phyloP scores from a whole-genome alignment of 768 basidiomycete species.

The Collybiopsis confluens region DNA sequence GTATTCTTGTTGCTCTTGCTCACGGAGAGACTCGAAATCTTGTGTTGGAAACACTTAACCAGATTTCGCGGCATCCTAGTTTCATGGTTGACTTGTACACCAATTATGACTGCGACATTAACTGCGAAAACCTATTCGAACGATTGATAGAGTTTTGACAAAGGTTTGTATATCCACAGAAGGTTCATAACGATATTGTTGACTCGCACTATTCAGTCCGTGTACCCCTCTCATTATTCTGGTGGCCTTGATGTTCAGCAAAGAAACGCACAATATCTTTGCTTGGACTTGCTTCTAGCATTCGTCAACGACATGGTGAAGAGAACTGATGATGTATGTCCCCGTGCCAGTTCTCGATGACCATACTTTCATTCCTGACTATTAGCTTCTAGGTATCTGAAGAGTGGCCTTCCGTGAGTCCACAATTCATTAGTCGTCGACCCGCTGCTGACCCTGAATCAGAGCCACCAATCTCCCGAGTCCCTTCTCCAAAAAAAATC shows the following conservation, averaged over 20 bases:
- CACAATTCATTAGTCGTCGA: constrained; percentile 4
- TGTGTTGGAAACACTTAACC: constrained; percentile 81
- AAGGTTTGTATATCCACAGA: constrained; percentile 46
- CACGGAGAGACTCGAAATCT: constrained; percentile 85
- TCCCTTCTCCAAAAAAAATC: constrained; percentile 68
- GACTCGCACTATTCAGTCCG: constrained; percentile 47
- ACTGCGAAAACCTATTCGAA: constrained; percentile 95
- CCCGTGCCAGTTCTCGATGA: constrained; percentile 13
- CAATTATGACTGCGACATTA: constrained; percentile 96
- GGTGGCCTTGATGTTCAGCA: constrained; percentile 60
- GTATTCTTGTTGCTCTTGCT: constrained; percentile 67
- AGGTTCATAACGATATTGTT: constrained; percentile 7
- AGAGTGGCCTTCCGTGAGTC: constrained; percentile 62
- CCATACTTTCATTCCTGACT: constrained; percentile 11
- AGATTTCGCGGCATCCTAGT: constrained; percentile 76
- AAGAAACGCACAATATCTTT: constrained; percentile 78
- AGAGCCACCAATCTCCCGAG: constrained; percentile 57
- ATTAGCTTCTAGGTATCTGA: constrained; percentile 32
- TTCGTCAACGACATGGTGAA: constrained; percentile 87
- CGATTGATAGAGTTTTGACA: constrained; percentile 83
- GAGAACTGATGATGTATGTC: constrained; percentile 47
- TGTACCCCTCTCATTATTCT: constrained; percentile 66
- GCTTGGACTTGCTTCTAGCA: constrained; percentile 80
- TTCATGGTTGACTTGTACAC: constrained; percentile 95
- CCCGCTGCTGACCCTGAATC: not conserved